Conservation (phyloP, 305 asterid species). For the Plantago coronopus region DNA sequence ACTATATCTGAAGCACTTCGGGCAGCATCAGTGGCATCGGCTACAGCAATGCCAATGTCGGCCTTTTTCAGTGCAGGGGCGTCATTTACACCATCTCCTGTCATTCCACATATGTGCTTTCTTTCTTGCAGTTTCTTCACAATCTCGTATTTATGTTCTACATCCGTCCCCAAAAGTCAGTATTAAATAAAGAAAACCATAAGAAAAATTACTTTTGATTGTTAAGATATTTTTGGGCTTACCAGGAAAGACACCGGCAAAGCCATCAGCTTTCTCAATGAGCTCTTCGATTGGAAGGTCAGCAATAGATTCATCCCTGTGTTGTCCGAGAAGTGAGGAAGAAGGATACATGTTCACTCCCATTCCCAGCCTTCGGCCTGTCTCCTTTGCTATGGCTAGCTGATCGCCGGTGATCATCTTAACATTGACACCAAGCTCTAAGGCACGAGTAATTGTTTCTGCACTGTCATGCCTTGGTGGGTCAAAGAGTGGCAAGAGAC, state of each 20-base stretch:
- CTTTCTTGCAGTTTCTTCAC: conserved; percentile 55
- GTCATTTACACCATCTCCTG: conserved; percentile 61
- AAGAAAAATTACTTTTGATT: too few species aligned
- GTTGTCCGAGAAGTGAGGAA: conserved; percentile 16
- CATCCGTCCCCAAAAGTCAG: neutral
- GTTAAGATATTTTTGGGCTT: conserved; percentile 5
- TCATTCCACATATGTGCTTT: conserved; percentile 56
- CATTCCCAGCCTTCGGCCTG: conserved; percentile 36
- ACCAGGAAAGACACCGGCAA: conserved; percentile 60
- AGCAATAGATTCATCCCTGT: conserved; percentile 13
- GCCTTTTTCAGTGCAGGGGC: conserved; percentile 50
- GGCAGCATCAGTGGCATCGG: conserved; percentile 59
- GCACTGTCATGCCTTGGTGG: conserved; percentile 61
- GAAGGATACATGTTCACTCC: conserved; percentile 19
- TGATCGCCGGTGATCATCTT: conserved; percentile 65
- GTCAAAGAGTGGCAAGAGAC: conserved; percentile 53
- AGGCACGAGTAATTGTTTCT: conserved; percentile 48
- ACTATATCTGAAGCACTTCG: conserved; percentile 52
- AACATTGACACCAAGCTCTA: conserved; percentile 49
- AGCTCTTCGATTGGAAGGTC: conserved; percentile 13
- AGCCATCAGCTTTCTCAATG: conserved; percentile 45
- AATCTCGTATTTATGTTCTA: conserved; percentile 56
- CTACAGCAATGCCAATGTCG: conserved; percentile 33
- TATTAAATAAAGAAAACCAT: neutral
- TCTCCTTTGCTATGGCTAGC: conserved; percentile 53